phyloP scores from a whole-genome alignment of 352 stramenopile species.

The Pythium utonaiense region DNA sequence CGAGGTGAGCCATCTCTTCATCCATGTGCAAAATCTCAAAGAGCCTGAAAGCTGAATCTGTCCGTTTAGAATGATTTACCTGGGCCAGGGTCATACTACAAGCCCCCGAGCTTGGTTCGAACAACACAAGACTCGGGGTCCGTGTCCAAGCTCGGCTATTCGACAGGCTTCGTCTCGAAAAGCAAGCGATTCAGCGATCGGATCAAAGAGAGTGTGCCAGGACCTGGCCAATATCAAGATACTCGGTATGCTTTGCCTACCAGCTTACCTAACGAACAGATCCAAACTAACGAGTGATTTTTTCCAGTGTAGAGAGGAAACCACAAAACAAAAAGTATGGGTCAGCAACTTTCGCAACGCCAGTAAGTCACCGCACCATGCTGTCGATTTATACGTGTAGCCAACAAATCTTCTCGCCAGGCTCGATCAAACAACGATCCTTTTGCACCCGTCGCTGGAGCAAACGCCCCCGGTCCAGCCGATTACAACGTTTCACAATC shows the following conservation, averaged over 20 bases:
- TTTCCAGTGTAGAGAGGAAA: slow-evolving; percentile 34
- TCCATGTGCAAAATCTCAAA: too few species aligned
- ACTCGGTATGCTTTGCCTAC: slow-evolving; percentile 25
- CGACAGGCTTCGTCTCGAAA: slow-evolving; percentile 76
- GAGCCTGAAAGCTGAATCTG: too few species aligned
- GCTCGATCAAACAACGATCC: slow-evolving; percentile 43
- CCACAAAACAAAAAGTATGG: slow-evolving; percentile 64
- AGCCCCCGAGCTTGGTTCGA: slow-evolving; percentile 52
- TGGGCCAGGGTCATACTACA: slow-evolving; percentile 70
- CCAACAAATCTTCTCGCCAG: neutral
- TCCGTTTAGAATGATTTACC: slow-evolving; percentile 67
- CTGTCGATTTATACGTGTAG: neutral
- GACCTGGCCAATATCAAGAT: slow-evolving; percentile 65
- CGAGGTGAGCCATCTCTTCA: slow-evolving; percentile 41
- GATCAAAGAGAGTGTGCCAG: slow-evolving; percentile 42
- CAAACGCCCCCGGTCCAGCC: slow-evolving; percentile 36
- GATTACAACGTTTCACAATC: slow-evolving; percentile 51
- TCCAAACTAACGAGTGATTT: neutral
- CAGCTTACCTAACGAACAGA: neutral
- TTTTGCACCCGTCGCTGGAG: neutral
- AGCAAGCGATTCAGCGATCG: slow-evolving; percentile 64
- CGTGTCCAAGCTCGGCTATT: slow-evolving; percentile 70
- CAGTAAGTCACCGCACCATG: slow-evolving; percentile 23
- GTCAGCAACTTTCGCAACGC: slow-evolving; percentile 60
- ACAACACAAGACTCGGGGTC: slow-evolving; percentile 60